Evolutionary conservation across 2,329 filamentous ascomycete genomes (phyloP), one percentile per base, ranked within the genome.

Genomic region (Fusarium sp.): DNA sequence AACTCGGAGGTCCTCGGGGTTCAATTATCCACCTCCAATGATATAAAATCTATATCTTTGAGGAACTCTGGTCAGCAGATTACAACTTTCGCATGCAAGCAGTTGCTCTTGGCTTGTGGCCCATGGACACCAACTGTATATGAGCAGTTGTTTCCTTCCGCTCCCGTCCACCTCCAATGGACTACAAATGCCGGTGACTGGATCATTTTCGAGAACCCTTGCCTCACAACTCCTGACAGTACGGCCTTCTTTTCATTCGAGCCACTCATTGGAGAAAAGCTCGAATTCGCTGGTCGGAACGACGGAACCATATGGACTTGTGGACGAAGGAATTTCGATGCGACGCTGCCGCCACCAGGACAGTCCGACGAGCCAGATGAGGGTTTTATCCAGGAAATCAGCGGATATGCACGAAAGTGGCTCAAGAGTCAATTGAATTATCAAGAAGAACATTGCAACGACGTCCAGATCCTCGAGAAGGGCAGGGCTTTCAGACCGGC

Each of bases 221-320:
- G 12, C 16, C 16, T 24, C 0, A 15, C 11, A 24, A 24, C 2
- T 1, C 5, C 4, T 14, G 3, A 35, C 2, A 20, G 3, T 3
- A 24, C 12, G 1, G 22, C 47, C 3, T 33, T 33, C 4, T 11
- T 50, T 7, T 33, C 47, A 10, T 50, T 50, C 3, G 30, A 33
- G 30, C n/a, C 16, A 50, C 30, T 33, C 1, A 20, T 24, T 20
- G n/a, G 30, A 20, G 16, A 24, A 15, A 35, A 50, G 30, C 11
- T 50, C 6, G 47, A 50, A 4, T 35, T 50, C 6, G n/a, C n/a
- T 5, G 7, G 47, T 3, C 47, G 30, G 15, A 33, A 50, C 4
- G 30, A 50, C 5, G 30, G 47, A 7, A 33, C 22, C 11, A 18
- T 50, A 3, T 33, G 47, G 47, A 16, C 8, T 14, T 50, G 30